These are phyloP conservation scores for Coemansia sp. DNA, from an alignment of 192 early-diverging fungal species.

Conservation along the genomic window DNA sequence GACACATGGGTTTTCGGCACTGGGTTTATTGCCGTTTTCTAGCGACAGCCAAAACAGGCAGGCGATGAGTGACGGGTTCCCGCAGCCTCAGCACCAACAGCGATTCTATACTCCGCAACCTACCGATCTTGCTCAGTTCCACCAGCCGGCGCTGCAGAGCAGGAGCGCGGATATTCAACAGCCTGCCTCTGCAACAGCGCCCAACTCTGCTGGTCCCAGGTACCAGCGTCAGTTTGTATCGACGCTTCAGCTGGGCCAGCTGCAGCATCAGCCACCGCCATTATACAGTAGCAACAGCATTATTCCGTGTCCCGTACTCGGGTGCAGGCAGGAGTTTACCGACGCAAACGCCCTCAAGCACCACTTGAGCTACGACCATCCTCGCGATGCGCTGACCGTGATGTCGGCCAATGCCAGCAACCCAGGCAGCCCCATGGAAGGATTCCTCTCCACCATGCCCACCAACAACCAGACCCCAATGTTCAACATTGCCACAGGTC, in stretches of 20 bases:
- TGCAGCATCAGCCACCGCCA: background rate
- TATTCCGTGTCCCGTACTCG: constrained; percentile 14
- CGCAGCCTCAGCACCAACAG: constrained; percentile 14
- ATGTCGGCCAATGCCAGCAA: constrained; percentile 20
- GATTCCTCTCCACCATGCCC: constrained; percentile 24
- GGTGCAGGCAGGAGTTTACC: constrained; percentile 25
- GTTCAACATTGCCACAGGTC: background rate
- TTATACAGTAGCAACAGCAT: constrained; percentile 10
- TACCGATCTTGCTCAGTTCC: constrained; percentile 30
- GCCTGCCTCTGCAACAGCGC: constrained; percentile 3
- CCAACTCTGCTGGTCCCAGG: background rate
- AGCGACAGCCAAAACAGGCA: background rate
- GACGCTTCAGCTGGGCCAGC: constrained; percentile 2
- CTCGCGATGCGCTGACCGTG: constrained; percentile 4
- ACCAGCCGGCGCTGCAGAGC: background rate
- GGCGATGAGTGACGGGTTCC: constrained; percentile 1
- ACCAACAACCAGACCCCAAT: background rate
- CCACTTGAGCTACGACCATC: constrained; percentile 39
- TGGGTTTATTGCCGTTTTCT: constrained; percentile 20
- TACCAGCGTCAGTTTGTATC: constrained; percentile 16
- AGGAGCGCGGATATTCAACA: constrained; percentile 4
- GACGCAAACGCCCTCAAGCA: constrained; percentile 42
- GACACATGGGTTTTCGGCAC: constrained; percentile 18
- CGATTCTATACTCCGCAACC: constrained; percentile 31
- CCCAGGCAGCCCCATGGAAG: constrained; percentile 36